Evolutionary conservation across 495 filamentous ascomycete genomes (phyloP).

Genomic region (Aspergillus affinis): DNA sequence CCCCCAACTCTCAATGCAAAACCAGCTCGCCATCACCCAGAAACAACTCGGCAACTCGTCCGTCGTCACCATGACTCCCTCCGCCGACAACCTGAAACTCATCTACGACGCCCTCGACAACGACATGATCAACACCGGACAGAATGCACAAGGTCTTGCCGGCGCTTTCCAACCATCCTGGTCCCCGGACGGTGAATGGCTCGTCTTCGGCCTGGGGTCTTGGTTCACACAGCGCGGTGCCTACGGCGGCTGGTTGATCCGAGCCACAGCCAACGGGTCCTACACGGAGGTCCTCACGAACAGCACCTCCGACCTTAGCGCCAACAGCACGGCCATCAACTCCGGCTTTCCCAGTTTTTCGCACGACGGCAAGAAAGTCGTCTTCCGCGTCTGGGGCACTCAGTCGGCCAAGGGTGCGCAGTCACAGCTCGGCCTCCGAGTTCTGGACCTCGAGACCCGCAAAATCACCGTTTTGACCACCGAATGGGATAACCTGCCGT

Average conservation of each 20-base stretch:
- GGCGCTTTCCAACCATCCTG: conserved; percentile 32
- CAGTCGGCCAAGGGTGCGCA: conserved; percentile 16
- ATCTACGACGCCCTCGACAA: conserved; percentile 17
- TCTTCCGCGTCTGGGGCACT: conserved; percentile 33
- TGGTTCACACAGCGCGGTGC: conserved; percentile 31
- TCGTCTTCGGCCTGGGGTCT: conserved; percentile 32
- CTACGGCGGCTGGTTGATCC: conserved; percentile 25
- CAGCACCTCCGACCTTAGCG: conserved; percentile 14
- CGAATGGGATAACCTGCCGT: conserved; percentile 32
- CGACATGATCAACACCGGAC: conserved; percentile 9
- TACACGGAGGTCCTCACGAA: conserved; percentile 24
- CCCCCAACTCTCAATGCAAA: conserved; percentile 24
- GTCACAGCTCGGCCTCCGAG: conserved; percentile 23
- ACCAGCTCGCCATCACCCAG: conserved; percentile 26
- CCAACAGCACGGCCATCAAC: conserved; percentile 20
- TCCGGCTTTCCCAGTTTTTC: conserved; percentile 32
- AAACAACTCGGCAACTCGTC: conserved; percentile 33
- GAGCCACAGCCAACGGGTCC: conserved; percentile 25
- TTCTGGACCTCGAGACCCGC: conserved; percentile 28
- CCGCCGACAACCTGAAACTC: conserved; percentile 11
- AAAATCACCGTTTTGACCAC: conserved; percentile 26
- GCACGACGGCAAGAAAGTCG: conserved; percentile 29
- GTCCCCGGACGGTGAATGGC: conserved; percentile 30
- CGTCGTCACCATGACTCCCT: conserved; percentile 20
- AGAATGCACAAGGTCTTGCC: conserved; percentile 17